Evolutionary conservation across 2,329 filamentous ascomycete genomes (phyloP).

Genomic region (Balansia obtecta): DNA sequence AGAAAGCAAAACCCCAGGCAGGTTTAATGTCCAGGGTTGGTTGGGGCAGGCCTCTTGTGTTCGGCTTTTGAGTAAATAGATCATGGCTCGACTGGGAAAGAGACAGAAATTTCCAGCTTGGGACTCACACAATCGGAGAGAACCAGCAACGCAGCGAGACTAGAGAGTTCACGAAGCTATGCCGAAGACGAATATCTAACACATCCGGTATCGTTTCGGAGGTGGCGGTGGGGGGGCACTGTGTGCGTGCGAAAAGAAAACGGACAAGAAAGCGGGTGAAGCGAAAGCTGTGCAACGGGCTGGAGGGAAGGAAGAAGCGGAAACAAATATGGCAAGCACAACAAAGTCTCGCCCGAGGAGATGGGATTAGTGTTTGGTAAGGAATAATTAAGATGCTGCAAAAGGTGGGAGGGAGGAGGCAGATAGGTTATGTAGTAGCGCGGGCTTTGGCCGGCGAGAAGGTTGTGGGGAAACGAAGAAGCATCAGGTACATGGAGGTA

Average conservation of each 20-base stretch:
- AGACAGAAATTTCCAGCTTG: background rate
- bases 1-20: background rate
- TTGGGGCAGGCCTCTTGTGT: background rate
- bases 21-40: background rate
- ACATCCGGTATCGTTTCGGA: background rate
- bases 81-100: background rate
- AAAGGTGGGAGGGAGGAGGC: constrained; percentile 2
- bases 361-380: background rate
- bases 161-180: background rate
- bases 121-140: background rate
- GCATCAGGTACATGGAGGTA: background rate
- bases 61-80: background rate
- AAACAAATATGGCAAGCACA: background rate
- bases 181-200: background rate
- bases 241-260: background rate
- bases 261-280: background rate
- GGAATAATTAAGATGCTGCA: background rate
- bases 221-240: background rate
- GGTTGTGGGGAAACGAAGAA: background rate
- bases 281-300: background rate
- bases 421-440: constrained; percentile 6
- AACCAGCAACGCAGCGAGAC: background rate
- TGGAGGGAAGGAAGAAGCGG: background rate
- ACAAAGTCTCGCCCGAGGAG: background rate
- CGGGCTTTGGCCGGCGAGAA: constrained; percentile 1